These are phyloP conservation scores for Colletotrichum tanaceti DNA, from an alignment of 2,329 filamentous ascomycete genomes.

Conservation along the genomic window DNA sequence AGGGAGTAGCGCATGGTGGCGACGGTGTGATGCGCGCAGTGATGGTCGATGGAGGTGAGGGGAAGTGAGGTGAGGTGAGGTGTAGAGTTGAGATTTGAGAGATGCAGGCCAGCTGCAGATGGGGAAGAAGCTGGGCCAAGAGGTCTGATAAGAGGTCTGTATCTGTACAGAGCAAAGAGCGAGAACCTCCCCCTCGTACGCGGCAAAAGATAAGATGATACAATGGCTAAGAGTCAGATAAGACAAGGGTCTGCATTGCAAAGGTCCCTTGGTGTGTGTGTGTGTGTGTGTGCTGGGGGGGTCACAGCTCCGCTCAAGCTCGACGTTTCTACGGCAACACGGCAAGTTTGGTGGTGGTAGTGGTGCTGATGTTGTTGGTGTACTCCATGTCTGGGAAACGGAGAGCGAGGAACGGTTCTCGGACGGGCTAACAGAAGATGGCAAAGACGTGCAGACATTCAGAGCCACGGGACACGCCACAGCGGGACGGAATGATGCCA, in stretches of 20 bases:
- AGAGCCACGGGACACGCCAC: neutral
- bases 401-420: too few species aligned
- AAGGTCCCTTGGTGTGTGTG: neutral
- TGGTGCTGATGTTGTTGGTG: too few species aligned
- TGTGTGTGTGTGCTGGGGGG: too few species aligned
- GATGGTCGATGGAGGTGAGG: neutral
- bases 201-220: neutral
- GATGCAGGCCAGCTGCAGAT: neutral
- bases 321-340: slow-evolving; percentile 14
- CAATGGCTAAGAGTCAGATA: slow-evolving; percentile 7
- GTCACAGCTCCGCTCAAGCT: slow-evolving; percentile 1
- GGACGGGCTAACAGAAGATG: neutral
- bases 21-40: neutral
- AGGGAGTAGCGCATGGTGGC: slow-evolving; percentile 29
- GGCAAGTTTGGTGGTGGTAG: too few species aligned
- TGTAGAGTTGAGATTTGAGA: too few species aligned
- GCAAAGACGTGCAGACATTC: neutral
- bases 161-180: neutral
- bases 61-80: too few species aligned
- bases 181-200: neutral
- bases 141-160: neutral
- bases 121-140: neutral
- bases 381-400: too few species aligned
- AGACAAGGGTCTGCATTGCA: slow-evolving; percentile 1
- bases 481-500: neutral